Base-by-base conservation (phyloP, 2,329 filamentous ascomycete genomes). In the Cladosporium oxysporum region DNA sequence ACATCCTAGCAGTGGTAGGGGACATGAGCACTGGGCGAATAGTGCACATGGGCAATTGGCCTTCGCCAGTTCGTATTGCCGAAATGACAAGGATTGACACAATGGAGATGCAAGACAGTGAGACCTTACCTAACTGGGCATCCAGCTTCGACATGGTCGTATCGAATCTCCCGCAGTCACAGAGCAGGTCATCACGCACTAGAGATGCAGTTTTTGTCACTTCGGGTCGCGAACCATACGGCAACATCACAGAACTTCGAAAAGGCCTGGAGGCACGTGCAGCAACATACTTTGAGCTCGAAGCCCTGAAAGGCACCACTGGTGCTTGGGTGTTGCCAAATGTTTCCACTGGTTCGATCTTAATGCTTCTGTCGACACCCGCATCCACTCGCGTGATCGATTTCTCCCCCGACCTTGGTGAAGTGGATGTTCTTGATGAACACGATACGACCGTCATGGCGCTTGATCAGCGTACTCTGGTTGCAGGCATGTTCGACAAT, bases 1-100 rank as follows among this genome's bases (percentile, higher is more conserved):
- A 97, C 75, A 84, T 96, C n/a, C 81, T 97, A 57, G 85, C 96
- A 41, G 87, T 90, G 58, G 91, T 90, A 5, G 93, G 94, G 0
- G 89, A 91, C 69, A 90, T 89, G 62, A 91, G 92, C 10, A 86
- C 89, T 67, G 93, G 93, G 3, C 65, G 65, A 2, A 60, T 76
- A 2, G 69, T 74, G 2, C 70, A 69, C 2, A 75, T 76, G 52
- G 74, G 73, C 7, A 69, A 67, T 29, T 74, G 69, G 69, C 70
- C 69, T 21, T 68, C 65, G 28, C 37, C 58, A n/a, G 67, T 66
- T n/a, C 66, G 31, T 67, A 76, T 69, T 71, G 76, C 72, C 58
- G 71, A 88, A 81, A 79, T 87, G 55, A 77, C 84, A 66, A 83
- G 88, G 84, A 87, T 44, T 33, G 68, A 69, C 79, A 85, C 67